Conservation (phyloP, 768 basidiomycete species). For the Dioszegia hungarica region DNA sequence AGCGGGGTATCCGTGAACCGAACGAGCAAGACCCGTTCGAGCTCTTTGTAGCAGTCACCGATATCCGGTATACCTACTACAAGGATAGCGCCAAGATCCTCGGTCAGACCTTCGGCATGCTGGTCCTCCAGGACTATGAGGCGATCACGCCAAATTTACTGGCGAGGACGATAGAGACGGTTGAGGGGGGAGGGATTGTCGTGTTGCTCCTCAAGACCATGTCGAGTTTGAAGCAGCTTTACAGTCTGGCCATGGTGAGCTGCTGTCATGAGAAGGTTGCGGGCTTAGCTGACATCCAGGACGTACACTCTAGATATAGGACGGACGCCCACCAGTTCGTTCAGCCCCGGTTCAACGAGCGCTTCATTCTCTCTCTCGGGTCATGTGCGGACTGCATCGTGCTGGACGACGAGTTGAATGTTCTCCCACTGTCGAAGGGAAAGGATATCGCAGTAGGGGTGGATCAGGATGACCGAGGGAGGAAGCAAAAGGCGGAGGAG, state of each 20-base stretch:
- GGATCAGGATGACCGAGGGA: constrained; percentile 53
- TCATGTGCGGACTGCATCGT: constrained; percentile 88
- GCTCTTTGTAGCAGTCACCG: constrained; percentile 96
- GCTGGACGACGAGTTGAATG: constrained; percentile 95
- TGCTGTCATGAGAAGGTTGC: neutral
- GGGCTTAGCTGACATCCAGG: constrained; percentile 55
- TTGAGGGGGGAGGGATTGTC: constrained; percentile 80
- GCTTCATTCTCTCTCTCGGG: constrained; percentile 94
- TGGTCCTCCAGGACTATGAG: constrained; percentile 94
- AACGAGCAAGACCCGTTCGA: constrained; percentile 98
- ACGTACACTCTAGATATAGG: constrained; percentile 90
- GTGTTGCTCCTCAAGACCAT: constrained; percentile 90
- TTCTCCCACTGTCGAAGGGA: constrained; percentile 87
- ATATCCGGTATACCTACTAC: constrained; percentile 97
- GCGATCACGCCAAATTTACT: constrained; percentile 96
- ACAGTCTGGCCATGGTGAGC: constrained; percentile 76
- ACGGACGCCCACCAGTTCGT: constrained; percentile 75
- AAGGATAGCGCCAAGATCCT: constrained; percentile 96
- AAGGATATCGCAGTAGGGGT: constrained; percentile 78
- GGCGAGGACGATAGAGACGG: constrained; percentile 94
- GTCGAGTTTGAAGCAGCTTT: constrained; percentile 84
- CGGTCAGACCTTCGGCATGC: constrained; percentile 97
- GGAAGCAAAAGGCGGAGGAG: constrained; percentile 58
- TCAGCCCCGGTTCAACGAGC: constrained; percentile 89
- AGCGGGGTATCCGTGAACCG: constrained; percentile 84